phyloP scores from a whole-genome alignment of 208 protist species.

The Porcisia deanei region DNA sequence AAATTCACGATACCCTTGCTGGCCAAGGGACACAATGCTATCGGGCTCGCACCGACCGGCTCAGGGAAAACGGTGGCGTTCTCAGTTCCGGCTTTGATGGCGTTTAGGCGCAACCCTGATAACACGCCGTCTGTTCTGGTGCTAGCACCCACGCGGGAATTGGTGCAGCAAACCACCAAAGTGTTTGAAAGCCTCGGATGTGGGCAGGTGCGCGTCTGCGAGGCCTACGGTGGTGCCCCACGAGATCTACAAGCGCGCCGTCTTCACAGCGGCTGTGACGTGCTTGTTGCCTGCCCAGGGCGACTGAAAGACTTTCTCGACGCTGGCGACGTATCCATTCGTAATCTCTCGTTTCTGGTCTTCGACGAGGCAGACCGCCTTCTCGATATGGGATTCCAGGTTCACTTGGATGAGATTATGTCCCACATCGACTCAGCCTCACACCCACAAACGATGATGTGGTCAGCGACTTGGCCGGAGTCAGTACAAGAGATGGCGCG shows the following conservation, averaged over 20 bases:
- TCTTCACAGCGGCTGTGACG: constrained; percentile 79
- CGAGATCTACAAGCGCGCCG: constrained; percentile 62
- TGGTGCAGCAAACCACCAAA: constrained; percentile 98
- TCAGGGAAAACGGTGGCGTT: constrained; percentile 99
- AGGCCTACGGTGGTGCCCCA: constrained; percentile 81
- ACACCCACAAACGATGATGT: constrained; percentile 96
- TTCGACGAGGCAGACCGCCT: constrained; percentile 99
- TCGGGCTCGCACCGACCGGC: constrained; percentile 97
- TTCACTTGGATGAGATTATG: constrained; percentile 96
- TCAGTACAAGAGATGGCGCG: constrained; percentile 79
- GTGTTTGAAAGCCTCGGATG: constrained; percentile 83
- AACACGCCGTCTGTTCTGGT: constrained; percentile 93
- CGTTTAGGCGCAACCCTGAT: constrained; percentile 44
- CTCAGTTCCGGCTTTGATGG: constrained; percentile 92
- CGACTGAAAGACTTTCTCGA: constrained; percentile 96
- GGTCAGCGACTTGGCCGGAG: constrained; percentile 95
- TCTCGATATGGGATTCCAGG: constrained; percentile 94
- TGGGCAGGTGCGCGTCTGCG: constrained; percentile 61
- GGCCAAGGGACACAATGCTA: constrained; percentile 92
- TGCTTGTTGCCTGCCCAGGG: constrained; percentile 98
- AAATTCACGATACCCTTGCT: constrained; percentile 86
- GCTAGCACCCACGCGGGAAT: constrained; percentile 98
- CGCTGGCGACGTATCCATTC: constrained; percentile 87
- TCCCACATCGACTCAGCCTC: constrained; percentile 48
- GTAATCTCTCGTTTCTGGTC: constrained; percentile 94